phyloP scores from a whole-genome alignment of 2,329 filamentous ascomycete genomes.

The Triangularia setosa region DNA sequence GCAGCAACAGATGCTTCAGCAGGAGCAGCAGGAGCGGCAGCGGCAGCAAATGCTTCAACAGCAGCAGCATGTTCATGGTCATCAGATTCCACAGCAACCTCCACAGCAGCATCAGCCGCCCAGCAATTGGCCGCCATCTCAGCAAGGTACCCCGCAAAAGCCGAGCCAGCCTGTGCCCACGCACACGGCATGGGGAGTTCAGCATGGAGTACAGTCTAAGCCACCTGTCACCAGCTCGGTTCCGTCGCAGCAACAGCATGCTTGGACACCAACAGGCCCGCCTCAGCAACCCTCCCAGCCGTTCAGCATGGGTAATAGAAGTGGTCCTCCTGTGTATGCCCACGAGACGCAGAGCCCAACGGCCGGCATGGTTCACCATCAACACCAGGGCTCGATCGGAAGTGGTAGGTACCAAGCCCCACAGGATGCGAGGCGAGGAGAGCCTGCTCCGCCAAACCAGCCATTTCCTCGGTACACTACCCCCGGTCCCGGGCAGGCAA shows the following conservation, averaged over 20 bases:
- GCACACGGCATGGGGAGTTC: conserved; percentile 27
- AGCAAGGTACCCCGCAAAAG: conserved; percentile 21
- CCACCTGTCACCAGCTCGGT: conserved; percentile 22
- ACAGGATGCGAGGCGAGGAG: conserved; percentile 1
- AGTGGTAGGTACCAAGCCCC: conserved; percentile 26
- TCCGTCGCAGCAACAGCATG: conserved; percentile 21
- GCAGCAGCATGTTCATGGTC: conserved; percentile 14
- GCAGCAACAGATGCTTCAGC: conserved; percentile 20
- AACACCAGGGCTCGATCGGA: conserved; percentile 30
- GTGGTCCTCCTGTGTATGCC: conserved; percentile 20
- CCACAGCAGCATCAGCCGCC: conserved; percentile 19
- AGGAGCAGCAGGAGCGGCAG: conserved; percentile 18
- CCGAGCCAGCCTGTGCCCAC: conserved; percentile 13
- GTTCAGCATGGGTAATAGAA: conserved; percentile 26
- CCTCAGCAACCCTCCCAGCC: conserved; percentile 23
- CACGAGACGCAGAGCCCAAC: conserved; percentile 26
- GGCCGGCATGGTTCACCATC: conserved; percentile 25
- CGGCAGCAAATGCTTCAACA: conserved; percentile 16
- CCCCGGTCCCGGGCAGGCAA: background rate
- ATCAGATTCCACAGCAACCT: conserved; percentile 12
- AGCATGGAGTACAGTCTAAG: conserved; percentile 25
- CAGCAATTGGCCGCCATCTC: conserved; percentile 19
- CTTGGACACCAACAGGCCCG: conserved; percentile 25
- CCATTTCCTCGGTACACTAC: background rate
- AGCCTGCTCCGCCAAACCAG: background rate